A percentile compares a stretch with the other conserved stretches of the same genome.
Evolutionary conservation across 139 green algal species (phyloP).

Genomic region (Micractinium sp.): DNA sequence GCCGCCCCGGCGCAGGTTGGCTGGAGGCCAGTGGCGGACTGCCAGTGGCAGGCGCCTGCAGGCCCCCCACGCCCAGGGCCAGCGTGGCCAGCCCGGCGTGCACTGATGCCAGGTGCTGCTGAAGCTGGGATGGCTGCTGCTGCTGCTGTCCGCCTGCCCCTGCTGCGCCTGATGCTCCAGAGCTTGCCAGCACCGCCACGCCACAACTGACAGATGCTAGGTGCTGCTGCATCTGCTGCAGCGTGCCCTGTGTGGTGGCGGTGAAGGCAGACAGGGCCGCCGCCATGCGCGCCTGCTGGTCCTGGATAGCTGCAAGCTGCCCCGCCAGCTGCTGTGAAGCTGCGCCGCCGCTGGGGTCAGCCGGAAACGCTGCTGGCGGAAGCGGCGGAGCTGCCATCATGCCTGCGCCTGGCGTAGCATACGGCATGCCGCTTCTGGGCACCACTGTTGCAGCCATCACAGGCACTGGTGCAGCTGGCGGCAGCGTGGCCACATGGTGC

Average conservation of each 20-base stretch:
- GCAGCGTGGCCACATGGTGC: background rate
- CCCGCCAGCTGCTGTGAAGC: background rate
- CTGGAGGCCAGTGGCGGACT: too few species aligned
- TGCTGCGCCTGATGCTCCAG: background rate
- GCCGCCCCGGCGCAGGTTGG: background rate
- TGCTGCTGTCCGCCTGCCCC: too few species aligned
- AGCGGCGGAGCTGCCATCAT: background rate
- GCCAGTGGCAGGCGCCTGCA: background rate
- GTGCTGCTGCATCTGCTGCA: constrained; percentile 14
- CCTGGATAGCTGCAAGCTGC: background rate
- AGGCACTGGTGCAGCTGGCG: background rate
- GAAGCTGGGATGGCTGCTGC: background rate
- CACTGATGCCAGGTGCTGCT: background rate
- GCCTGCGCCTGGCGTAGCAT: background rate
- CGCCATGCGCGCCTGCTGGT: constrained; percentile 9
- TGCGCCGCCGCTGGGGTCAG: background rate
- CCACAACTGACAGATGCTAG: background rate
- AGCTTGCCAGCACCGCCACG: background rate
- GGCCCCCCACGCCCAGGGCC: background rate
- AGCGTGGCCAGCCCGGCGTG: background rate
- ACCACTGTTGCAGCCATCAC: background rate
- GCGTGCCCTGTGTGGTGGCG: background rate
- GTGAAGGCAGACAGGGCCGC: background rate
- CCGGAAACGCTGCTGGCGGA: background rate
- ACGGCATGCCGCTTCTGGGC: background rate